Evolutionary conservation across 768 basidiomycete genomes (phyloP).

Genomic region (Arthromyces matolae): DNA sequence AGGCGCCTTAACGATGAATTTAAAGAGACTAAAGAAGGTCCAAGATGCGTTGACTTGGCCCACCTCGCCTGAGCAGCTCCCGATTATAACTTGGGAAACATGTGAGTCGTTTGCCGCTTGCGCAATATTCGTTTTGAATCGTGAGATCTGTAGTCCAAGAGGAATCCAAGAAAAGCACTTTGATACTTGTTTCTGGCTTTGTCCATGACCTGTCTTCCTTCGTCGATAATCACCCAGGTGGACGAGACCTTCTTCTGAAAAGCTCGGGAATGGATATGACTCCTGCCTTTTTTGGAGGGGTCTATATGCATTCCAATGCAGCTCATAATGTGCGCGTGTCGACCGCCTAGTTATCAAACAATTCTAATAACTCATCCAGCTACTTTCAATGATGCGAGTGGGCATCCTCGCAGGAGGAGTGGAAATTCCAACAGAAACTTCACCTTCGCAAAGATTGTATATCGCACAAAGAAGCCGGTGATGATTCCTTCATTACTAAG

Average conservation of each 20-base stretch:
- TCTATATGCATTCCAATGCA: conserved; percentile 79
- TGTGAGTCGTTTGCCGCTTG: conserved; percentile 42
- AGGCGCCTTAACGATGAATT: conserved; percentile 77
- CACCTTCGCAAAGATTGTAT: conserved; percentile 43
- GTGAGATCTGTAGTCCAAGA: conserved; percentile 71
- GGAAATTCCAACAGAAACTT: conserved; percentile 46
- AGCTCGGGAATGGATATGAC: conserved; percentile 82
- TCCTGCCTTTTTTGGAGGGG: conserved; percentile 80
- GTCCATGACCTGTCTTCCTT: conserved; percentile 82
- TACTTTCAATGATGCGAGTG: conserved; percentile 77
- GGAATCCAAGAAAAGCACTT: conserved; percentile 57
- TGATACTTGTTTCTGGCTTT: conserved; percentile 80
- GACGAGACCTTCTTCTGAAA: conserved; percentile 50
- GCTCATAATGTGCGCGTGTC: conserved; percentile 62
- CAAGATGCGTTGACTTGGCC: conserved; percentile 70
- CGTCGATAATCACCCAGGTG: conserved; percentile 78
- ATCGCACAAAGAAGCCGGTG: conserved; percentile 26
- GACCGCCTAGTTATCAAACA: neutral
- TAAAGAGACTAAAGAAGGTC: conserved; percentile 63
- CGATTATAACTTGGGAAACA: conserved; percentile 77
- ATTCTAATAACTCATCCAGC: conserved; percentile 25
- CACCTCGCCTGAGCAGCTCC: conserved; percentile 50
- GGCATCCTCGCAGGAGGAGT: conserved; percentile 64
- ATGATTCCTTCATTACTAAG: neutral
- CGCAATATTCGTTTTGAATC: too few species aligned